phyloP scores from a whole-genome alignment of 2,329 filamentous ascomycete species.

The Diplodia scrobiculata region DNA sequence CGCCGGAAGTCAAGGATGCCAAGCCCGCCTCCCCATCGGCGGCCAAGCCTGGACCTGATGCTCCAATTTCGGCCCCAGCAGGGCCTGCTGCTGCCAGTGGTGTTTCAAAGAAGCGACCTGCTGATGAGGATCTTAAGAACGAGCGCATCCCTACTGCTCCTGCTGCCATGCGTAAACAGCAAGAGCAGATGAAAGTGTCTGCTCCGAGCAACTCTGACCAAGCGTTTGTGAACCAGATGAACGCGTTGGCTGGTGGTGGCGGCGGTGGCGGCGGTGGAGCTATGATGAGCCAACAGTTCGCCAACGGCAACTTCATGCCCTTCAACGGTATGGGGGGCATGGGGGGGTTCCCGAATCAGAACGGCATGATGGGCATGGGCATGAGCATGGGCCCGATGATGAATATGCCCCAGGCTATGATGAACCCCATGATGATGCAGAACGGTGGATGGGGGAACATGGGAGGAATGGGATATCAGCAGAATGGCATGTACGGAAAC shows the following conservation, averaged over 20 bases:
- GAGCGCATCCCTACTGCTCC: constrained; percentile 49
- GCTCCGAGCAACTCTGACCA: constrained; percentile 41
- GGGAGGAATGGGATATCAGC: constrained; percentile 37
- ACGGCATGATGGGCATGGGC: constrained; percentile 48
- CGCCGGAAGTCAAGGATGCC: constrained; percentile 24
- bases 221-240: constrained; percentile 52
- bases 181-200: constrained; percentile 37
- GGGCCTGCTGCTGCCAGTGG: constrained; percentile 27
- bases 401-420: constrained; percentile 49
- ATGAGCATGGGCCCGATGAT: constrained; percentile 51
- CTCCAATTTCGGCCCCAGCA: constrained; percentile 30
- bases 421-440: constrained; percentile 45
- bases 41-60: constrained; percentile 10
- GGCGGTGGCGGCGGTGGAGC: constrained; percentile 32
- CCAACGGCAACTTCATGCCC: constrained; percentile 32
- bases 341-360: constrained; percentile 51
- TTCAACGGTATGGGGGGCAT: constrained; percentile 46
- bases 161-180: constrained; percentile 48
- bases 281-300: constrained; percentile 28
- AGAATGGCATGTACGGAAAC: constrained; percentile 44
- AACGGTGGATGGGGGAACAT: constrained; percentile 38
- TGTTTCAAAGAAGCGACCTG: constrained; percentile 75
- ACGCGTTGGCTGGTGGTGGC: constrained; percentile 40
- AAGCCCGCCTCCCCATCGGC: constrained; percentile 18
- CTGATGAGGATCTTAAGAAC: constrained; percentile 65